Evolutionary conservation across 129 eudicot species (phyloP), one percentile per base, ranked within the genome.

Genomic region (Erigeron canadensis): DNA sequence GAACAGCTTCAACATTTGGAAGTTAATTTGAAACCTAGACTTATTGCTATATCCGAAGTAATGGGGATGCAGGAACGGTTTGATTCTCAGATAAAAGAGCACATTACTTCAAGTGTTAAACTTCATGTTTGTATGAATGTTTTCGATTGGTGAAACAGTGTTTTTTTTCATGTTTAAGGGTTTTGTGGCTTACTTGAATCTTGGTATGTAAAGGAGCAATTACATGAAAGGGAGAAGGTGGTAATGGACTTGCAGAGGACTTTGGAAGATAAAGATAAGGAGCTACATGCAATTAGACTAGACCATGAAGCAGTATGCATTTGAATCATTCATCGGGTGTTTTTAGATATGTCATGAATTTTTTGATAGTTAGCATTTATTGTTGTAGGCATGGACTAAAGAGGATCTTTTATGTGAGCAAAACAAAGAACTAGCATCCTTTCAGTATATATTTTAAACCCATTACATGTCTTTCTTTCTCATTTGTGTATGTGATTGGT

Each of bases 331-430:
- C 13, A 16, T 10, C 16, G 10, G 11, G 10, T 39, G 22, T 65
- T 69, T 75, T 48, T 65, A 68, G 16, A 58, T n/a, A n/a, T 23
- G 9, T 37, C 4, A 15, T 16, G 28, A 9, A 15, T 40, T 70
- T 46, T n/a, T 18, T 10, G 23, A 28, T 21, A 11, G 37, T 17
- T 28, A 8, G 5, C 48, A 42, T 70, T 59, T 69, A 38, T 57
- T 73, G 63, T 79, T 46, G 40, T 74, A 94, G 98, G 96, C 88
- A 54, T 94, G 98, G 98, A 97, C 98, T 16, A 94, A 94, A 72
- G 96, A 89, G 76, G 98, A 94, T 80, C 95, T 94, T 46, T 78
- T 94, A 51, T 77, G 96, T 48, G 98, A 94, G 75, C 98, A 89
- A 82, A 87, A 79, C 82, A 80, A 85, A 57, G 97, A 94, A 73